Evolutionary conservation across 495 filamentous ascomycete genomes (phyloP), one percentile per base, ranked within the genome.

Genomic region (Tuber aestivum): DNA sequence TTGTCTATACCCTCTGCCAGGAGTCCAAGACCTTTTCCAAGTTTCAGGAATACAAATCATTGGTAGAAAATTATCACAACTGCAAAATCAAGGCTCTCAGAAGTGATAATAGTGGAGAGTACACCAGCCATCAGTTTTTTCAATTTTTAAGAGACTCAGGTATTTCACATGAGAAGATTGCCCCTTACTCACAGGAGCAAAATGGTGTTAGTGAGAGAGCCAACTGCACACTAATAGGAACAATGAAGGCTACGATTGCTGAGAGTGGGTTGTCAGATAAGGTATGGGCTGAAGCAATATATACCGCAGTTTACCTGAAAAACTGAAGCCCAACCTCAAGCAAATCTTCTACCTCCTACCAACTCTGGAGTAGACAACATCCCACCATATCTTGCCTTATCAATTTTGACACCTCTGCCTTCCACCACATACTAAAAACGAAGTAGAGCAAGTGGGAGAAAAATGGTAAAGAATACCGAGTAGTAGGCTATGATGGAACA

Each of bases 381-480:
- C 7, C 6, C 9, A 10, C 23, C 23, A 6, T 50, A 0, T 50
- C 48, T 10, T 9, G 10, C 1, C 23, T 50, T 0, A 50, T 50
- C 0, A 6, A 6, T 10, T 50, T 50, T 50, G 21, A 23, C 0
- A 10, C 6, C 0, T 0, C 6, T 1, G 48, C 48, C 0, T 0
- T 50, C 1, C 6, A 50, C 23, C 48, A 50, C 10, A 50, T 50
- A 6, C 6, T 7, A 7, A n/a, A 50, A n/a, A 10, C 8, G 0
- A n/a, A 7, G 7, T 1, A 2, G 0, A 50, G 0, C 4, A 50
- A 50, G 48, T n/a, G 48, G 48, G 3, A 50, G 23, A 50, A 7
- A 2, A n/a, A 7, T 50, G 48, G 48, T 0, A 7, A 50, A 10
- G 1, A 50, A 10, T 50, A 23, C 1, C 7, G n/a, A 23, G 48